These are phyloP conservation scores for Setaria italica DNA, from an alignment of 202 grass and related monocot genomes.

Conservation along the genomic window DNA sequence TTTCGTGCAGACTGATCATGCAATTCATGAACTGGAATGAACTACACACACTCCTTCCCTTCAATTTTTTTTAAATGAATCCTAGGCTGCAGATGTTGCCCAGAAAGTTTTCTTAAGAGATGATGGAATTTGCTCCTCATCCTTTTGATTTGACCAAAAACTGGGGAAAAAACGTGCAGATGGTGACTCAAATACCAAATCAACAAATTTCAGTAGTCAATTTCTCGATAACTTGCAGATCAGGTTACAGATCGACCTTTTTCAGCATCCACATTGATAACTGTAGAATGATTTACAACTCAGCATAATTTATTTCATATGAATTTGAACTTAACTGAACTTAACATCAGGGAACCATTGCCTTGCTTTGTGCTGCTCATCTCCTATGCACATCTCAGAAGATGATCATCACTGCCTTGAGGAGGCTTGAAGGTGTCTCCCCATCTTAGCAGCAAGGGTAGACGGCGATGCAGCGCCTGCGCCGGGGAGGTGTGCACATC, in stretches of 20 bases:
- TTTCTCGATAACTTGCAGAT: neutral
- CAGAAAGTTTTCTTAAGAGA: neutral
- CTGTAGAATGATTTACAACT: conserved; percentile 8
- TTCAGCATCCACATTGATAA: neutral
- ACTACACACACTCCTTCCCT: neutral
- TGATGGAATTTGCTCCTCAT: neutral
- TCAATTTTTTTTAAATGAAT: neutral
- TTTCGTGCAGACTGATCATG: neutral
- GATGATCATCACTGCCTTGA: conserved; percentile 8
- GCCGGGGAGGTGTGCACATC: conserved; percentile 64
- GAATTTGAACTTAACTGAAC: conserved; percentile 4
- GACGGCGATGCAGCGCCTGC: conserved; percentile 46
- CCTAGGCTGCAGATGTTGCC: neutral
- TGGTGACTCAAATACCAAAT: neutral
- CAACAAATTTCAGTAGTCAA: conserved; percentile 16
- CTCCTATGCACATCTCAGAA: conserved; percentile 18
- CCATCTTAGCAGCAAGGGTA: conserved; percentile 60
- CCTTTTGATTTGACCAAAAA: neutral
- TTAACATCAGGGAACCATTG: conserved; percentile 37
- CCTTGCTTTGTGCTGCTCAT: neutral
- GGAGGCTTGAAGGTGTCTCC: neutral
- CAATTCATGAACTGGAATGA: neutral
- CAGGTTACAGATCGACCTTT: conserved; percentile 2
- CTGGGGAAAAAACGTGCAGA: neutral
- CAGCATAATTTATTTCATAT: conserved; percentile 43